A percentile compares a stretch with the other conserved stretches of the same genome.
Evolutionary conservation across 208 protist genomes (phyloP).

Genomic region (Porcisia hertigi): DNA sequence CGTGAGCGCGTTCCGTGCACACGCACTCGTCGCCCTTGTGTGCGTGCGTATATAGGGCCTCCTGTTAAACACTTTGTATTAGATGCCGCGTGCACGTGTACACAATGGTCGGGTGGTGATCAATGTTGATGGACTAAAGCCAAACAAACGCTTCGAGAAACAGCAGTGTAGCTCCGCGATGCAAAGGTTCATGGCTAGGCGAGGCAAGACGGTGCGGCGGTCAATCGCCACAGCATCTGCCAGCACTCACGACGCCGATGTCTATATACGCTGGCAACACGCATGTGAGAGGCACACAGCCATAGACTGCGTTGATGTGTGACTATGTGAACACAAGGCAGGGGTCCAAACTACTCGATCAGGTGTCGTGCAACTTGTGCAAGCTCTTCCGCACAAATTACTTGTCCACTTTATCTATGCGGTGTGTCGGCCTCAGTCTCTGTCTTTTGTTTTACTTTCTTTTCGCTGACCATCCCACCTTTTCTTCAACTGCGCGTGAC

Average conservation of each 20-base stretch:
- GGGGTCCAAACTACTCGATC: not conserved
- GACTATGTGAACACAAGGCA: not conserved
- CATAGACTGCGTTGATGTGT: not conserved
- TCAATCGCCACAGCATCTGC: not conserved
- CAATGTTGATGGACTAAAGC: not conserved
- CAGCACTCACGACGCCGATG: not conserved
- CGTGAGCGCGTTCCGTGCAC: not conserved
- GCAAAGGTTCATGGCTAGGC: not conserved
- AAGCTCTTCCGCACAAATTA: not conserved
- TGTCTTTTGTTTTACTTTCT: slow-evolving; percentile 13
- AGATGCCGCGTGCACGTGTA: not conserved
- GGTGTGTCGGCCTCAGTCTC: not conserved
- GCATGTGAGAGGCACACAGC: not conserved
- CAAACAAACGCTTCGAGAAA: not conserved
- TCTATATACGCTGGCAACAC: not conserved
- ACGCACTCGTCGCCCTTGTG: not conserved
- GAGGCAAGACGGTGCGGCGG: not conserved
- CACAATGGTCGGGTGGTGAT: not conserved
- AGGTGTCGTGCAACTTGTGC: not conserved
- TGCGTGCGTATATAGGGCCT: slow-evolving; percentile 5
- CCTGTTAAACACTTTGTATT: slow-evolving; percentile 10
- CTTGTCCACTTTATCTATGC: not conserved
- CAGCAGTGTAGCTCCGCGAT: not conserved
- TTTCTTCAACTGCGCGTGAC: slow-evolving; percentile 4
- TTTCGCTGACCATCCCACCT: slow-evolving; percentile 15